These are phyloP conservation scores for Hypoxylon sp. DNA, from an alignment of 2,329 filamentous ascomycete genomes.

Conservation along the genomic window DNA sequence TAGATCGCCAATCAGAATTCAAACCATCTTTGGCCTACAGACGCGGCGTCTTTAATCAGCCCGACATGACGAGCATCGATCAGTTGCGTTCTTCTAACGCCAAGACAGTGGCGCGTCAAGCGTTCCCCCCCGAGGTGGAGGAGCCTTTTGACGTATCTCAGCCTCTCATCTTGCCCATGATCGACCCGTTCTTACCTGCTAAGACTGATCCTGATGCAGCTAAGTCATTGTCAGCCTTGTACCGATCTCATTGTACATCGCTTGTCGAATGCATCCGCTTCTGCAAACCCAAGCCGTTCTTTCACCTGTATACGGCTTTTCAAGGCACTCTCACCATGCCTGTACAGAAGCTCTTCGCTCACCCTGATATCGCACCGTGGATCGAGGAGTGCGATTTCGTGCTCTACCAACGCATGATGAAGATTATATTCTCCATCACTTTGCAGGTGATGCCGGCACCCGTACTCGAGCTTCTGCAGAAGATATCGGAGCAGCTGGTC, in stretches of 20 bases:
- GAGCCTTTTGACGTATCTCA: slow-evolving; percentile 72
- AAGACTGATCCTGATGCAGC: slow-evolving; percentile 90
- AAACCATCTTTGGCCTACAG: slow-evolving; percentile 50
- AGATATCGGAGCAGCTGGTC: slow-evolving; percentile 85
- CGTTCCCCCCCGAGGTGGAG: slow-evolving; percentile 70
- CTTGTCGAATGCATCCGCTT: slow-evolving; percentile 95
- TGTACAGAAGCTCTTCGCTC: slow-evolving; percentile 89
- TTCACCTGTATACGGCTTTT: slow-evolving; percentile 93
- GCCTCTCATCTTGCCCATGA: slow-evolving; percentile 83
- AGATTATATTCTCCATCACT: slow-evolving; percentile 87
- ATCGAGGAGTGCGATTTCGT: slow-evolving; percentile 95
- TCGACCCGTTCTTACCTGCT: slow-evolving; percentile 81
- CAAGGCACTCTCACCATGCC: slow-evolving; percentile 96
- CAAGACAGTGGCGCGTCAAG: slow-evolving; percentile 70
- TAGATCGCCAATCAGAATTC: slow-evolving; percentile 44
- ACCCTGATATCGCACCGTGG: slow-evolving; percentile 86
- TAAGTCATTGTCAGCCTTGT: slow-evolving; percentile 85
- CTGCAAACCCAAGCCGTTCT: slow-evolving; percentile 97
- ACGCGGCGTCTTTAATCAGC: slow-evolving; percentile 70
- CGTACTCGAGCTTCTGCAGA: slow-evolving; percentile 87
- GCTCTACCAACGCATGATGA: slow-evolving; percentile 97
- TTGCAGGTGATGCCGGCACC: slow-evolving; percentile 90
- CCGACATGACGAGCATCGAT: slow-evolving; percentile 67
- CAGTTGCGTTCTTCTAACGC: slow-evolving; percentile 67
- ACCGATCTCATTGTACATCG: slow-evolving; percentile 94